Conservation (phyloP, 108 stramenopile species). For the Discostella pseudostelligera region DNA sequence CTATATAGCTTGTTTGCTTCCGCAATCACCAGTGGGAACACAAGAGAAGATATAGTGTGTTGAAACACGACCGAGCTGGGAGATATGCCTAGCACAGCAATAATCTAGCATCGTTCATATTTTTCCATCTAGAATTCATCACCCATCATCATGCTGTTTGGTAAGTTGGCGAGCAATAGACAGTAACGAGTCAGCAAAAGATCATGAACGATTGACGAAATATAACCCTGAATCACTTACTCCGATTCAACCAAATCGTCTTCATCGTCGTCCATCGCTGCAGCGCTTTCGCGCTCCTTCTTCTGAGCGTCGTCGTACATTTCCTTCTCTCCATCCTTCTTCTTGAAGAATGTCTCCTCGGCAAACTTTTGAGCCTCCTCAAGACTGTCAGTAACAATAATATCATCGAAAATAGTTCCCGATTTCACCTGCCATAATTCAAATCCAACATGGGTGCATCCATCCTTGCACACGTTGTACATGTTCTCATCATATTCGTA, state of each 20-base stretch:
- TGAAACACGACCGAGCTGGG: too few species aligned
- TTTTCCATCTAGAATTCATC: conserved; percentile 49
- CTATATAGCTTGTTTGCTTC: background rate
- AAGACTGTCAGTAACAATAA: conserved; percentile 95
- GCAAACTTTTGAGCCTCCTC: conserved; percentile 96
- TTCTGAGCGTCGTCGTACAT: conserved; percentile 87
- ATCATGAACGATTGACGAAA: conserved; percentile 1
- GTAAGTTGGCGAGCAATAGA: background rate
- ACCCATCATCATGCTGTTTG: conserved; percentile 29
- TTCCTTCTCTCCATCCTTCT: conserved; percentile 97
- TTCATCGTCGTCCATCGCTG: conserved; percentile 32
- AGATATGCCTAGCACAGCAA: too few species aligned
- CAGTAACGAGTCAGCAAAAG: background rate
- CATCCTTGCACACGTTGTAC: conserved; percentile 94
- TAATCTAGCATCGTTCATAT: too few species aligned
- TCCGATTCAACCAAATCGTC: conserved; percentile 18
- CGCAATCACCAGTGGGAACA: background rate
- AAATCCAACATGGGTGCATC: conserved; percentile 96
- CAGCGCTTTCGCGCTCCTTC: conserved; percentile 55
- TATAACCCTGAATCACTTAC: conserved; percentile 23
- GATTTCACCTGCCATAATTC: conserved; percentile 99
- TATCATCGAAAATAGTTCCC: conserved; percentile 99
- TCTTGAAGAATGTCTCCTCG: conserved; percentile 94
- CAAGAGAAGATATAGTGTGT: too few species aligned
- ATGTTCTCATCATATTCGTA: conserved; percentile 86